Percentiles rank a stretch among this genome's conserved stretches.
phyloP scores from a whole-genome alignment of 139 green algal genomes.

The Micractinium sp. region DNA sequence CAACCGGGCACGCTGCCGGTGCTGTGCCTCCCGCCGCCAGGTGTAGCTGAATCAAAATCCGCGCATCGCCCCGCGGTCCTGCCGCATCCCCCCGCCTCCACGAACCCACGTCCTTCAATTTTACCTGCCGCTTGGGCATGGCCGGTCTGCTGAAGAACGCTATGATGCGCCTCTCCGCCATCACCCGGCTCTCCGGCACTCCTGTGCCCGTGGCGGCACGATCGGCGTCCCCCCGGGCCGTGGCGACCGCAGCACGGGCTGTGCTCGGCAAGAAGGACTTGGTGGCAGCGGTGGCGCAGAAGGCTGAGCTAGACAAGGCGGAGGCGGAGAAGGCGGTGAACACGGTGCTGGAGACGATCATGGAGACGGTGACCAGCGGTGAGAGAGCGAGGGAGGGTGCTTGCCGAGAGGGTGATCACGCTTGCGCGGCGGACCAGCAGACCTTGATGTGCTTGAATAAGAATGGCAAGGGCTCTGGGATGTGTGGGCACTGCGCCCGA shows the following conservation, averaged over 20 bases:
- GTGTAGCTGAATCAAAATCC: neutral
- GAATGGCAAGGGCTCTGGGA: neutral
- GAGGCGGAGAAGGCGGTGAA: slow-evolving; percentile 20
- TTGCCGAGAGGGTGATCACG: neutral
- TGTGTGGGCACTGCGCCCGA: neutral
- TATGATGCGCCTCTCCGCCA: neutral
- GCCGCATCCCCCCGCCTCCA: too few species aligned
- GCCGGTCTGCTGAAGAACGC: neutral
- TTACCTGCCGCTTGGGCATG: neutral
- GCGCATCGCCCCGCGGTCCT: neutral
- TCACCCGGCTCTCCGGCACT: neutral
- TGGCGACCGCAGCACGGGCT: neutral
- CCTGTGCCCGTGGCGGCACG: neutral
- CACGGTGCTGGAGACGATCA: slow-evolving; percentile 35
- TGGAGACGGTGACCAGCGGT: slow-evolving; percentile 18
- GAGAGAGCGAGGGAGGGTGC: neutral
- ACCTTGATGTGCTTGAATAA: neutral
- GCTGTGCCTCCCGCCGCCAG: neutral
- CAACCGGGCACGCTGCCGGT: too few species aligned
- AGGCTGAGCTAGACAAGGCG: neutral
- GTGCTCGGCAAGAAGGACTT: slow-evolving; percentile 22
- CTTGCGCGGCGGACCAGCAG: neutral
- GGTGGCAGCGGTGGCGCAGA: neutral
- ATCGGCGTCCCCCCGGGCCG: neutral
- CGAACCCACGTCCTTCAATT: too few species aligned